Percentiles rank a stretch among this genome's conserved stretches.
Evolutionary conservation across 2,329 filamentous ascomycete genomes (phyloP).

Genomic region (Fusarium graminum): DNA sequence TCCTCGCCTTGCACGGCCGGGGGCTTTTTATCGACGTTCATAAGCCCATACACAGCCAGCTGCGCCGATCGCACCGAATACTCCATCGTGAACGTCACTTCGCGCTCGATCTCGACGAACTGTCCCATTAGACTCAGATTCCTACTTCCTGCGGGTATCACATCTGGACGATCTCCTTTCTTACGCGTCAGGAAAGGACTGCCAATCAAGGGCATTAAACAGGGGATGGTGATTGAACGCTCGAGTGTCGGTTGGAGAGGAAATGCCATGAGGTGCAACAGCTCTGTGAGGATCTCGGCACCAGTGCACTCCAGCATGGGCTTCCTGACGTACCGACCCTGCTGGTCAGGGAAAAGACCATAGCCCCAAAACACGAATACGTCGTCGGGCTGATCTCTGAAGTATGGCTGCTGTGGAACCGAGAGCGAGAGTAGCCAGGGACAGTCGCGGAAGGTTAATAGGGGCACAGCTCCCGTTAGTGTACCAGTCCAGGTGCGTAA

Average conservation of each 20-base stretch:
- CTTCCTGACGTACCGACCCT: conserved; percentile 43
- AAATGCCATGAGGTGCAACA: conserved; percentile 45
- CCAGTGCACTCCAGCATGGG: conserved; percentile 48
- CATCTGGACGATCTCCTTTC: conserved; percentile 45
- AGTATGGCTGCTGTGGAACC: conserved; percentile 42
- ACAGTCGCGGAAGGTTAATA: conserved; percentile 48
- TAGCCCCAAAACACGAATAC: conserved; percentile 49
- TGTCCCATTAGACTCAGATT: conserved; percentile 48
- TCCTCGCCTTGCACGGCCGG: conserved; percentile 46
- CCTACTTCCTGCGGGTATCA: conserved; percentile 44
- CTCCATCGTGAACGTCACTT: conserved; percentile 50
- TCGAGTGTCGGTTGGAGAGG: conserved; percentile 44
- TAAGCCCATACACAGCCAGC: conserved; percentile 45
- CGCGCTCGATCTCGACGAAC: conserved; percentile 48
- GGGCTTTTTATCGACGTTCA: conserved; percentile 40
- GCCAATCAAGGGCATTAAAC: conserved; percentile 47
- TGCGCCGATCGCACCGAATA: conserved; percentile 48
- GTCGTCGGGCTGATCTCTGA: conserved; percentile 43
- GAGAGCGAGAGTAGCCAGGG: conserved; percentile 48
- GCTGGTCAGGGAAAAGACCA: conserved; percentile 47
- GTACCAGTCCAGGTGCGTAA: conserved; percentile 45
- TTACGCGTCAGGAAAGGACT: conserved; percentile 46
- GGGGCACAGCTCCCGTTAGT: conserved; percentile 38
- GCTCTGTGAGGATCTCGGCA: conserved; percentile 45
- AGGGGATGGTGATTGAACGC: conserved; percentile 43